phyloP scores from a whole-genome alignment of 2,329 filamentous ascomycete species.

The Fusarium sp. region DNA sequence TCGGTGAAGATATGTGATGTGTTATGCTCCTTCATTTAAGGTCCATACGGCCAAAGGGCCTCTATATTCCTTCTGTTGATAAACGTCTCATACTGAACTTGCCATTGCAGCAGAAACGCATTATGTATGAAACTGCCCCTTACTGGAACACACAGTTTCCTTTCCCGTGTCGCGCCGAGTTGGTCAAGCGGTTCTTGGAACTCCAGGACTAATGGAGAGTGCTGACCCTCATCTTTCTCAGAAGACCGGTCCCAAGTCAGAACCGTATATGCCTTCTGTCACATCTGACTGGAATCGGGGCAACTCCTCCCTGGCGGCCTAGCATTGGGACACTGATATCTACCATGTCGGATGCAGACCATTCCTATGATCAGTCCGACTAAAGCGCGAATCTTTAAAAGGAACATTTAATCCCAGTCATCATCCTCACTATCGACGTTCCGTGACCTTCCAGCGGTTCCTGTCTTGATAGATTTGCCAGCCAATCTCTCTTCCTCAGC shows the following conservation, averaged over 20 bases:
- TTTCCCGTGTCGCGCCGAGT: not conserved
- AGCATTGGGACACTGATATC: not conserved
- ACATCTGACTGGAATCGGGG: not conserved
- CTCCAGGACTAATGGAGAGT: not conserved
- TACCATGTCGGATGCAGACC: not conserved
- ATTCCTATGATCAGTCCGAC: not conserved
- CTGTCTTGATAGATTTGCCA: constrained; percentile 63
- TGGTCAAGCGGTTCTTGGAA: not conserved
- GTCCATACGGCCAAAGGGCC: no score
- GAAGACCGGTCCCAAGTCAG: not conserved
- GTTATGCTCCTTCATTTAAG: not conserved
- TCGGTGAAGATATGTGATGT: not conserved
- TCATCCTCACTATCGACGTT: constrained; percentile 66
- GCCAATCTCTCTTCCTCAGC: constrained; percentile 67
- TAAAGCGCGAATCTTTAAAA: not conserved
- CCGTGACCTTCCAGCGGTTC: constrained; percentile 60
- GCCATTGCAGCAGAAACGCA: no score
- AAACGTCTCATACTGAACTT: not conserved
- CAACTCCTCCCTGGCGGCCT: not conserved
- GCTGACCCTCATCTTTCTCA: no score
- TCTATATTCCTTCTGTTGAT: not conserved
- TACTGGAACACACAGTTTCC: not conserved
- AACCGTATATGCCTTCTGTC: not conserved
- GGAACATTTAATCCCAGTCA: constrained; percentile 67
- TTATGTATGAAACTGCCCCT: not conserved